These are phyloP conservation scores for Mycotypha africana DNA, from an alignment of 371 early-diverging fungal species.

Conservation along the genomic window DNA sequence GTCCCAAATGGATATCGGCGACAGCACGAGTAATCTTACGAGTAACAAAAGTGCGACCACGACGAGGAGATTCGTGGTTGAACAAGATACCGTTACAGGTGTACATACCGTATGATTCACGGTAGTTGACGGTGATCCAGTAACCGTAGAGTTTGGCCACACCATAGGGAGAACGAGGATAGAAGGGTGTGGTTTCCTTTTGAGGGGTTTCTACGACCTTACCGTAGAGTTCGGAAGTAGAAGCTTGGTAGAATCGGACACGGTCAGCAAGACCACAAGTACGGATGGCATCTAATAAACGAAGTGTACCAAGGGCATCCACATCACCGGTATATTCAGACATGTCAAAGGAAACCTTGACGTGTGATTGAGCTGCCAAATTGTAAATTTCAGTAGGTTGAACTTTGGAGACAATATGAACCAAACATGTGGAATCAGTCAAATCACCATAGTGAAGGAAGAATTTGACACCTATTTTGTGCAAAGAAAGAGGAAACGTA, in stretches of 20 bases:
- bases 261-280: slow-evolving; percentile 69
- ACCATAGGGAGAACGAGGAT: slow-evolving; percentile 84
- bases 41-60: slow-evolving; percentile 83
- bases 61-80: slow-evolving; percentile 84
- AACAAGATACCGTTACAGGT: slow-evolving; percentile 85
- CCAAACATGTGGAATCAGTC: slow-evolving; percentile 78
- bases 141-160: slow-evolving; percentile 82
- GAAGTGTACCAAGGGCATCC: slow-evolving; percentile 78
- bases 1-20: slow-evolving; percentile 68
- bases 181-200: slow-evolving; percentile 83
- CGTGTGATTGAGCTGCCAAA: slow-evolving; percentile 76
- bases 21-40: slow-evolving; percentile 83
- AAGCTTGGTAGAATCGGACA: slow-evolving; percentile 82
- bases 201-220: slow-evolving; percentile 80
- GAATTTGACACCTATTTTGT: slow-evolving; percentile 70
- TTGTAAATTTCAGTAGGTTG: slow-evolving; percentile 81
- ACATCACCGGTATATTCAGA: slow-evolving; percentile 88
- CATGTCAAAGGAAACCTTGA: slow-evolving; percentile 88
- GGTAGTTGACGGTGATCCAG: slow-evolving; percentile 81
- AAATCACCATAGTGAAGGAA: slow-evolving; percentile 84
- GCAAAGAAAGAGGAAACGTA: too few relatives aligned
- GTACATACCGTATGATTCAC: slow-evolving; percentile 80
- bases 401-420: slow-evolving; percentile 71
- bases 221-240: slow-evolving; percentile 79
- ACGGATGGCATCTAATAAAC: slow-evolving; percentile 78